Percentiles rank a stretch among this genome's conserved stretches.
Evolutionary conservation across 164 flowering plant species (phyloP).

Genomic region (Umbellularia californica): DNA sequence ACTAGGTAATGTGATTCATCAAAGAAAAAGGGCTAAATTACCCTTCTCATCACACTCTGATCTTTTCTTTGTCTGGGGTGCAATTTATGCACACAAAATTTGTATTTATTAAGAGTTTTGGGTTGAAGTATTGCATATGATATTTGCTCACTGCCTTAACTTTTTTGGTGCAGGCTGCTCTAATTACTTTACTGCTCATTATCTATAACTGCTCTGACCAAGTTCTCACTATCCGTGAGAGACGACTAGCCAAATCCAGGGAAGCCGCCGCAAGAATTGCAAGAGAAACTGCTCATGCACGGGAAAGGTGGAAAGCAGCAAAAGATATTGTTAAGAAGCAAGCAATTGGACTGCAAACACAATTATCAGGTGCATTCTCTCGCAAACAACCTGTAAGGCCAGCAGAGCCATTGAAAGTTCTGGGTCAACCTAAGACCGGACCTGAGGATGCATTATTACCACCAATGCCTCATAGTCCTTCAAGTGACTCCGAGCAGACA

Average conservation of each 20-base stretch:
- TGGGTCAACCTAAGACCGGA: constrained; percentile 39
- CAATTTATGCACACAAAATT: not conserved
- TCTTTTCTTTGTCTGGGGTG: not conserved
- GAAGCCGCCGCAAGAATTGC: constrained; percentile 89
- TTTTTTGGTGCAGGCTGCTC: constrained; percentile 47
- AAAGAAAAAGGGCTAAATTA: not conserved
- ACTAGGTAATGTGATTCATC: not conserved
- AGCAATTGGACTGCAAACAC: constrained; percentile 63
- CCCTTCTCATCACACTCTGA: not conserved
- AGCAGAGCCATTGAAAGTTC: constrained; percentile 29
- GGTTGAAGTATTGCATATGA: not conserved
- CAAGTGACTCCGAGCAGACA: constrained; percentile 24
- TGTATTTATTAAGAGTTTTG: not conserved
- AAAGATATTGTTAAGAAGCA: constrained; percentile 68
- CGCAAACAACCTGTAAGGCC: constrained; percentile 41
- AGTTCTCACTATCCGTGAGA: constrained; percentile 76
- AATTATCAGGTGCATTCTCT: constrained; percentile 84
- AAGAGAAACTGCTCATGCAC: constrained; percentile 82
- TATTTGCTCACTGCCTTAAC: not conserved
- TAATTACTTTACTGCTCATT: constrained; percentile 60
- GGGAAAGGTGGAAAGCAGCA: constrained; percentile 89
- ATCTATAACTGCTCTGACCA: constrained; percentile 92
- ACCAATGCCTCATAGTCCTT: constrained; percentile 12
- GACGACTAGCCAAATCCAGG: constrained; percentile 76
- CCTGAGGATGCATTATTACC: constrained; percentile 44